phyloP scores from a whole-genome alignment of 352 stramenopile genomes.

The Pythium sp. region DNA sequence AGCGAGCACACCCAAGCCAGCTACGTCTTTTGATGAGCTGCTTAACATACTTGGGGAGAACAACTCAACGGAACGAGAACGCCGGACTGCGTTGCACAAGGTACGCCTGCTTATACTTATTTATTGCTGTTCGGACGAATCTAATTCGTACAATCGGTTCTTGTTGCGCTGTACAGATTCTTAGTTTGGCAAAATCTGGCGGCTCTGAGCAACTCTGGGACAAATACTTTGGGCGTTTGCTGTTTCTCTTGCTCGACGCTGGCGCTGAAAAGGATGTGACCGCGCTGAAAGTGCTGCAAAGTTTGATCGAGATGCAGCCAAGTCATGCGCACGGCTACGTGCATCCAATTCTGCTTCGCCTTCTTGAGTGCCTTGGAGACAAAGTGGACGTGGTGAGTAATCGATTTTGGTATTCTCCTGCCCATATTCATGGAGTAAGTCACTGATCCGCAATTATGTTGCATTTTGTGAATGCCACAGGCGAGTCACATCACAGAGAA shows the following conservation, averaged over 20 bases:
- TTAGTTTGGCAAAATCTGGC: constrained; percentile 25
- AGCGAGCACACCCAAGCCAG: constrained; percentile 17
- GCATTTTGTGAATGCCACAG: constrained; percentile 18
- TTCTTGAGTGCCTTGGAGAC: constrained; percentile 44
- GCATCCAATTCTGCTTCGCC: constrained; percentile 51
- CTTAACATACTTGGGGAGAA: constrained; percentile 43
- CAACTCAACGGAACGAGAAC: constrained; percentile 38
- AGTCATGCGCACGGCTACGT: constrained; percentile 48
- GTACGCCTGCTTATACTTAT: constrained; percentile 20
- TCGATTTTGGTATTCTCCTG: not conserved
- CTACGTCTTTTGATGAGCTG: constrained; percentile 36
- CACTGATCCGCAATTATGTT: not conserved
- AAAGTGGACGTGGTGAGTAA: constrained; percentile 43
- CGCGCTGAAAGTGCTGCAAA: constrained; percentile 53
- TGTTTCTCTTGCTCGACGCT: constrained; percentile 44
- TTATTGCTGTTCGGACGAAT: not conserved
- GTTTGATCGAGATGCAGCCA: constrained; percentile 39
- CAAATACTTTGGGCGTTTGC: constrained; percentile 36
- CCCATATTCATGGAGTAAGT: not conserved
- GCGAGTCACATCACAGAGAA: constrained; percentile 50
- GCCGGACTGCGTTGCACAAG: constrained; percentile 45
- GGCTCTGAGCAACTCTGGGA: constrained; percentile 34
- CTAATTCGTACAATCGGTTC: not conserved
- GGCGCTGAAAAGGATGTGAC: constrained; percentile 43
- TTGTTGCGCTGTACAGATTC: constrained; percentile 23